phyloP scores from a whole-genome alignment of 331 rosid species.

The Telfairia occidentalis region DNA sequence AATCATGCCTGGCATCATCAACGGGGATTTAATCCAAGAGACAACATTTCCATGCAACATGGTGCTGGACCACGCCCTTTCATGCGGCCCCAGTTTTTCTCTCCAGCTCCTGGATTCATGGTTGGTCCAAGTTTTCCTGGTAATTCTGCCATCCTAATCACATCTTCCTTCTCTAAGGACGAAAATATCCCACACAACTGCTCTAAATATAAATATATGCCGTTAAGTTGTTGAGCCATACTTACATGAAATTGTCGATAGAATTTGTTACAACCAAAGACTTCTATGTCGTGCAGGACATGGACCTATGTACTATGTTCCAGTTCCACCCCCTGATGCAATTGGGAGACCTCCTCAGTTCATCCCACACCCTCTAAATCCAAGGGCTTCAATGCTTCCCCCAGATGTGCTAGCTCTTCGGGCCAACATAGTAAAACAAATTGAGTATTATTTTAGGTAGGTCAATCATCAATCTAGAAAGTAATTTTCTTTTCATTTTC shows the following conservation, averaged over 20 bases:
- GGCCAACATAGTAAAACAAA: conserved; percentile 58
- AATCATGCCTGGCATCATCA: conserved; percentile 74
- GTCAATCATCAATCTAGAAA: conserved; percentile 10
- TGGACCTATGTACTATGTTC: conserved; percentile 53
- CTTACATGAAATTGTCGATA: neutral
- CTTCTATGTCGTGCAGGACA: conserved; percentile 39
- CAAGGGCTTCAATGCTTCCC: conserved; percentile 34
- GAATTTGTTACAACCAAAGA: neutral
- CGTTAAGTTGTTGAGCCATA: neutral
- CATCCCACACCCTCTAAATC: conserved; percentile 46
- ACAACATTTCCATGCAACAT: conserved; percentile 53
- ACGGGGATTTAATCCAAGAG: conserved; percentile 46
- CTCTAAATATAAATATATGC: neutral
- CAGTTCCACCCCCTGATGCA: conserved; percentile 53
- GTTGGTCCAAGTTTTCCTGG: conserved; percentile 72
- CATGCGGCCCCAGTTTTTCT: conserved; percentile 48
- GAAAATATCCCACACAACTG: neutral
- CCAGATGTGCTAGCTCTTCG: conserved; percentile 44
- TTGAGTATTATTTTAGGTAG: conserved; percentile 87
- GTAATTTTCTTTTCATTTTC: neutral
- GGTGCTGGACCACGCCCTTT: conserved; percentile 71
- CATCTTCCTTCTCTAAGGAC: neutral
- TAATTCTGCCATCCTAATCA: conserved; percentile 18
- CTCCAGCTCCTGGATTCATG: conserved; percentile 69
- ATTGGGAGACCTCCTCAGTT: conserved; percentile 52